Base-by-base conservation (phyloP, 2,329 filamentous ascomycete genomes). In the Pseudopyricularia javanii region DNA sequence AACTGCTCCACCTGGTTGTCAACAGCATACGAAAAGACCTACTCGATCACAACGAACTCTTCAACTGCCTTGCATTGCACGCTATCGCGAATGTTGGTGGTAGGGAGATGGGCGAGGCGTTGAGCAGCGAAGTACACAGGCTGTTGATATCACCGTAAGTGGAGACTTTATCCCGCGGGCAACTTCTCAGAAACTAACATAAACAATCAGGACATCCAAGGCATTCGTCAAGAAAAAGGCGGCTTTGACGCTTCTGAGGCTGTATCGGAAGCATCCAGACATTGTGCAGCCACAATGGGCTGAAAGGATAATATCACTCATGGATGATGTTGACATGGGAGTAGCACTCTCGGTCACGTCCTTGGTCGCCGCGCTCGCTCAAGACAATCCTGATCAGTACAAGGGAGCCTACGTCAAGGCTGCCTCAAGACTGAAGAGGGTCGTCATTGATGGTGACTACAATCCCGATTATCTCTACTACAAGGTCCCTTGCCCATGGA, bases 191-290 rank as follows among this genome's bases (percentile, higher is more conserved):
- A 7, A 24, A 32, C 58, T 61, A 50, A 62, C 57, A 58, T 52
- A 49, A 5, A 24, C 22, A 47, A 53, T 6, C 55, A 74, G 73
- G 48, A 75, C 74, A 7, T 97, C 91, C 1, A 98, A 97, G 69
- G 84, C 93, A 0, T 98, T 98, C 61, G 93, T 98, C 55, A 98
- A 98, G 78, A 98, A 98, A 73, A 98, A 98, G 76, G 91, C 93
- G 1, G 93, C 93, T 7, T 74, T 98, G 51, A 98, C 93, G 0
- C 77, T 98, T 34, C 80, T 98, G 53, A 86, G 93, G 53, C 72
- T 98, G 6, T 98, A 97, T 70, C 87, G 93, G 60, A 98, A 98
- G 72, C 83, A 91, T 62, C 90, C 91, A 1, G 86, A 83, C 58
- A 96, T 98, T 58, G 87, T 98, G 24, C 91, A 95, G 63, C 86